Base-by-base conservation (phyloP, 495 filamentous ascomycete genomes). In the Tuber melanosporum region DNA sequence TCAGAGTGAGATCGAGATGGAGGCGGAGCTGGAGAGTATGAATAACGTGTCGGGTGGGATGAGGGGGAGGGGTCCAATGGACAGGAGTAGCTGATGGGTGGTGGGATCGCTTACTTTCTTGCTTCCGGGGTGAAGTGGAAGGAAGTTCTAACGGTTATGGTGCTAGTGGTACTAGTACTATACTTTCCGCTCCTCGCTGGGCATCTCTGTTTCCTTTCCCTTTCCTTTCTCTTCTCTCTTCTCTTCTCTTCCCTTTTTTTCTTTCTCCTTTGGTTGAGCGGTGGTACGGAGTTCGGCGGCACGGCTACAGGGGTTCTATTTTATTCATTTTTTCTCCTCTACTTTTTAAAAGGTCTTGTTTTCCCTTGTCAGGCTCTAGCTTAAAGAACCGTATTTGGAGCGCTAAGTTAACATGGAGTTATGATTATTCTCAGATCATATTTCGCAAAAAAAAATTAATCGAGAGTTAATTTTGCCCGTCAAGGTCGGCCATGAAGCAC, bases 1-100 rank as follows among this genome's bases (percentile, higher is more conserved):
- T 66, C 57, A 66, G 57, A 66, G 57, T 66, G 57, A 66, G 57
- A 66, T 66, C 17, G 57, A 66, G 14, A 66, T 66, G 57, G 57
- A 66, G 26, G 57, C 57, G 12, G 57, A 66, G 19, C 26, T 66
- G 57, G 57, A 66, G 7, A 66, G 32, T 36, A 66, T 66, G 57
- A 15, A 66, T 66, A 32, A 17, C n/a, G 14, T 62, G 52, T 62
- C n/a, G 52, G 22, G 15, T 66, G 15, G 26, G 57, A 66, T 32
- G 57, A 36, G 26, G 14, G 26, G 57, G 57, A 66, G 26, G 57
- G 26, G 52, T 14, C 9, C 52, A 62, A 62, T 62, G 52, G 52
- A 26, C 5, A 14, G 57, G 14, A 36, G 57, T 66, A 36, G 57
- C 17, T 36, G 57, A 66, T 66, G 57, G 12, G 26, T 4, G 14